A percentile compares a stretch with the other conserved stretches of the same genome.
Evolutionary conservation across 2,329 filamentous ascomycete genomes (phyloP).

Genomic region (Cercospora zeina): DNA sequence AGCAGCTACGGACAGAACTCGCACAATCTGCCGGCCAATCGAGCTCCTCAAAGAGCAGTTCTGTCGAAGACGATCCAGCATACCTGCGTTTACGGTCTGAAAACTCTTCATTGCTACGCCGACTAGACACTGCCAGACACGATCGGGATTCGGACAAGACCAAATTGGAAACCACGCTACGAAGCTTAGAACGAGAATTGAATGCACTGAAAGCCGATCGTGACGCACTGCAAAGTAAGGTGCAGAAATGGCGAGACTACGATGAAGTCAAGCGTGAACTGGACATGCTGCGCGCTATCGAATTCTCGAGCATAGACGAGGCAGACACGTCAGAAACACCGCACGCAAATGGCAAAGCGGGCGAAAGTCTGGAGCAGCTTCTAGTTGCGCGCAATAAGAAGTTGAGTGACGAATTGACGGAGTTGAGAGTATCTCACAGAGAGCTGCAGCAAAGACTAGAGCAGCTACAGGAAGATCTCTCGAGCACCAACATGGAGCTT

Average conservation of each 20-base stretch:
- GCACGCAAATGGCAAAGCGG: constrained; percentile 54
- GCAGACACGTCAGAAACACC: constrained; percentile 62
- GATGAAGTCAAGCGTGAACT: constrained; percentile 95
- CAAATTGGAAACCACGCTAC: constrained; percentile 71
- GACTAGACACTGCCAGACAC: constrained; percentile 77
- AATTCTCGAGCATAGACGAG: constrained; percentile 83
- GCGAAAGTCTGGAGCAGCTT: constrained; percentile 86
- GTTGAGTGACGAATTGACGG: constrained; percentile 86
- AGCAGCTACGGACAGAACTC: constrained; percentile 85
- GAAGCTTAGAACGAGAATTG: constrained; percentile 77
- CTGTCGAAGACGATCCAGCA: constrained; percentile 82
- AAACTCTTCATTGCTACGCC: constrained; percentile 87
- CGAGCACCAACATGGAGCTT: constrained; percentile 78
- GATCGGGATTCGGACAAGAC: constrained; percentile 81
- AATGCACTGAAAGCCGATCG: constrained; percentile 74
- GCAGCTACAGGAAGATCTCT: constrained; percentile 78
- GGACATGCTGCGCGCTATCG: constrained; percentile 91
- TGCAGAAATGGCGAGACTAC: constrained; percentile 90
- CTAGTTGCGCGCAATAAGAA: constrained; percentile 95
- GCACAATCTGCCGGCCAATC: constrained; percentile 81
- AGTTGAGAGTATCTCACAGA: constrained; percentile 89
- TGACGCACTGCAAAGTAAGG: constrained; percentile 74
- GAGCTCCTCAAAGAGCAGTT: constrained; percentile 59
- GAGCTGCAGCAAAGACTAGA: constrained; percentile 81
- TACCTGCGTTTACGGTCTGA: constrained; percentile 88